Conservation (phyloP, 2,329 filamentous ascomycete genomes). For the Aspergillus sclerotialis region DNA sequence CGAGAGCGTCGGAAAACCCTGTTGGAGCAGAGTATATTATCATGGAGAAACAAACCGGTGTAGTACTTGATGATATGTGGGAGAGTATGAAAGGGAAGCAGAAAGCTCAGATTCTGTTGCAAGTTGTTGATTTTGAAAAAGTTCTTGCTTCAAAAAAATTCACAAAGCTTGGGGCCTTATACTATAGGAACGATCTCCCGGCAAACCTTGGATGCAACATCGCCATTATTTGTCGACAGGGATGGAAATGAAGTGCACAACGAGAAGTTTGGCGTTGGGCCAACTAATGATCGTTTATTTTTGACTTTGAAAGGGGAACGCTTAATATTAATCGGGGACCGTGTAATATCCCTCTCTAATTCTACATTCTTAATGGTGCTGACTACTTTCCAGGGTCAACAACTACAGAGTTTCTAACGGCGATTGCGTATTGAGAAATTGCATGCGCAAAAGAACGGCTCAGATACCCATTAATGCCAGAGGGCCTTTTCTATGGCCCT, state of each 20-base stretch:
- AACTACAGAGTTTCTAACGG: slow-evolving; percentile 22
- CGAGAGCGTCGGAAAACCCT: background rate
- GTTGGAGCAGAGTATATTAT: slow-evolving; percentile 7
- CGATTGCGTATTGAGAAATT: slow-evolving; percentile 25
- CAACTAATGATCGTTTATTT: slow-evolving; percentile 24
- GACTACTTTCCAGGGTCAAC: slow-evolving; percentile 19
- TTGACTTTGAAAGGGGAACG: slow-evolving; percentile 21
- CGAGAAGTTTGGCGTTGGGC: slow-evolving; percentile 26
- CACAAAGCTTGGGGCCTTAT: slow-evolving; percentile 14
- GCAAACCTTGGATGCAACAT: slow-evolving; percentile 1
- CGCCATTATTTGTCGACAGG: background rate
- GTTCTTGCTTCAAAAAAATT: slow-evolving; percentile 15
- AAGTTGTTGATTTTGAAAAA: slow-evolving; percentile 10
- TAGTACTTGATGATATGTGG: slow-evolving; percentile 24
- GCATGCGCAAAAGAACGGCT: slow-evolving; percentile 11
- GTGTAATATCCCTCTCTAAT: slow-evolving; percentile 1
- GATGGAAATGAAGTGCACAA: background rate
- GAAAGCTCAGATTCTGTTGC: slow-evolving; percentile 21
- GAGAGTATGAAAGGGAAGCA: slow-evolving; percentile 10
- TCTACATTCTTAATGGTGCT: background rate
- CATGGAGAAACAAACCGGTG: slow-evolving; percentile 15
- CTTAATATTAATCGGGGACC: slow-evolving; percentile 7
- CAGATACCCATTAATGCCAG: slow-evolving; percentile 1
- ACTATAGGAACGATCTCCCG: slow-evolving; percentile 21
- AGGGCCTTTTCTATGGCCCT: slow-evolving; percentile 2